Conservation (phyloP, 192 early-diverging fungal species). For the Coemansia sp. region DNA sequence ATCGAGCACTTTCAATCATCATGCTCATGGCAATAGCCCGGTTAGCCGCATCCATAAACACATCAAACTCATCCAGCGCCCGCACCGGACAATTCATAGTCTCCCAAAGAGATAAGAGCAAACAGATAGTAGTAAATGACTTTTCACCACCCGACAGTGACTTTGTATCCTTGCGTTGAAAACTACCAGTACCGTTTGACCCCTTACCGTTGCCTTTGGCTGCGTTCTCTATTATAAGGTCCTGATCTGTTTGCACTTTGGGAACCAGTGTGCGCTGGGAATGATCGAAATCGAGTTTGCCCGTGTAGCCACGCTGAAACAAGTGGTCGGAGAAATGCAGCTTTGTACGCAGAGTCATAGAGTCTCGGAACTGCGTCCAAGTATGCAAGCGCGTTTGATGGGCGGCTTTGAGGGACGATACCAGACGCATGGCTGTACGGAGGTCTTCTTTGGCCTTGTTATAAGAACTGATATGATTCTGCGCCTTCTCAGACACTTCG, state of each 20-base stretch:
- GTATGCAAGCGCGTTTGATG: constrained; percentile 56
- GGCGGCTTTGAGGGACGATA: constrained; percentile 53
- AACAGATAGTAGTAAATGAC: constrained; percentile 90
- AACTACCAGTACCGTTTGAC: constrained; percentile 3
- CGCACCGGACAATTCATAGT: constrained; percentile 86
- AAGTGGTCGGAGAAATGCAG: constrained; percentile 72
- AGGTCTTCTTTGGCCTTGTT: constrained; percentile 55
- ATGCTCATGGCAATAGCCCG: constrained; percentile 79
- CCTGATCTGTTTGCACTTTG: constrained; percentile 55
- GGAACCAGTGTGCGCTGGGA: constrained; percentile 57
- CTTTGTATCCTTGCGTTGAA: constrained; percentile 74
- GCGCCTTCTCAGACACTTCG: constrained; percentile 57
- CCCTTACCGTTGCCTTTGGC: constrained; percentile 2
- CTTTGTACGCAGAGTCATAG: constrained; percentile 71
- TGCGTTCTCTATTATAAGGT: constrained; percentile 20
- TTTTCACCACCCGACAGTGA: constrained; percentile 98
- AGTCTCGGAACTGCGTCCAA: constrained; percentile 69
- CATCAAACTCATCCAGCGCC: constrained; percentile 98
- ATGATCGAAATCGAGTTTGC: constrained; percentile 76
- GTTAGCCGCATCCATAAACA: constrained; percentile 99
- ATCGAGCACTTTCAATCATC: constrained; percentile 81
- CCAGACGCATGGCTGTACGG: constrained; percentile 45
- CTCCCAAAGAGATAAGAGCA: constrained; percentile 92
- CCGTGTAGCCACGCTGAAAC: constrained; percentile 76
- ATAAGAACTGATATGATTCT: constrained; percentile 51